Base-by-base conservation (phyloP, 2,329 filamentous ascomycete genomes). In the Thelonectria olida region DNA sequence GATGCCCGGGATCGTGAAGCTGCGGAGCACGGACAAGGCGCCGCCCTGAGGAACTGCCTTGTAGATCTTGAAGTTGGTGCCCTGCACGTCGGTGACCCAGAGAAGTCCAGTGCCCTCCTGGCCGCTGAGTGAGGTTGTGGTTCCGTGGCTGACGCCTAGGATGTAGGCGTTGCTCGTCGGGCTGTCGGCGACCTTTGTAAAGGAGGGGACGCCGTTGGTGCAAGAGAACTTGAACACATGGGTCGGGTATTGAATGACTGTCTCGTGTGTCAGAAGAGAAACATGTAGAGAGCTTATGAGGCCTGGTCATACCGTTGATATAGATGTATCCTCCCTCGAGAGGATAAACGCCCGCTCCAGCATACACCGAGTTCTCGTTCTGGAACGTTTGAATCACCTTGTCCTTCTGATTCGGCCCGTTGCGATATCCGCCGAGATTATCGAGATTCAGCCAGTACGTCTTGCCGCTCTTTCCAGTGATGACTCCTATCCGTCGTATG, bases 151-250 rank as follows among this genome's bases (percentile, higher is more conserved):
- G 28, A 85, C 83, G 25, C 86, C 85, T 0, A 88, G 79, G 49
- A 82, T 78, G 58, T 81, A 82, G 1, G 84, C 83, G 50, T 85
- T 86, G 41, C 71, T 77, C 20, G 81, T 78, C 0, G 80, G 78
- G 3, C 79, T 83, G 54, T 83, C 79, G 4, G 82, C 82, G 1
- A 86, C 81, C 66, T 84, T 83, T 20, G 83, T 81, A 52, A 88
- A 87, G 2, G 79, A 78, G 0, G 85, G 82, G 9, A 82, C 78
- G 4, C 84, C 85, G 20, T 75, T 74, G 61, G 79, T 75, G 69
- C 84, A 87, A 2, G 81, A 80, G 69, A 88, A 88, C 64, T 87
- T 84, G 78, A 87, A 88, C 17, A 86, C 83, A 50, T 84, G 80
- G 0, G 84, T 84, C 13, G 81, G 79, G 65, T 83, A 84, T 65